Evolutionary conservation across 2,329 filamentous ascomycete species (phyloP).

Genomic region (Elsinoe batatas): DNA sequence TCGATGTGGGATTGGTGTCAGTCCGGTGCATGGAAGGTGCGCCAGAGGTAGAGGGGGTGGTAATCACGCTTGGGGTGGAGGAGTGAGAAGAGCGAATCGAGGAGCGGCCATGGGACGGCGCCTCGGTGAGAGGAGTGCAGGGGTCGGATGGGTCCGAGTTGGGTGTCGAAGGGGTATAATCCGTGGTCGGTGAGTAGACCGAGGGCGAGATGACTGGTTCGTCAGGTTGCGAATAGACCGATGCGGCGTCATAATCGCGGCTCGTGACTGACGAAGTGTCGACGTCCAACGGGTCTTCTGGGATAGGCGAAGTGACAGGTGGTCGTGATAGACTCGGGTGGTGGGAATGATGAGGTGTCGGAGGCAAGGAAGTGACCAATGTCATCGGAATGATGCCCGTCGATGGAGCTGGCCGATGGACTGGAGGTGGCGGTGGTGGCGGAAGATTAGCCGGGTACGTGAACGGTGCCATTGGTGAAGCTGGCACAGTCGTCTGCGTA

Average conservation of each 20-base stretch:
- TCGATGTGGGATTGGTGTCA: neutral
- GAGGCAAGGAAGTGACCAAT: neutral
- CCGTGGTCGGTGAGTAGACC: neutral
- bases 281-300: neutral
- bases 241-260: constrained; percentile 9
- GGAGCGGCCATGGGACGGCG: neutral
- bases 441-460: neutral
- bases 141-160: neutral
- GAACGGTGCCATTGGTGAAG: neutral
- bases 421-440: neutral
- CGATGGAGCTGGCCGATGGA: neutral
- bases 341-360: neutral
- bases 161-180: neutral
- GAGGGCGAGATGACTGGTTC: neutral
- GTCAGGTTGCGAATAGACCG: constrained; percentile 11
- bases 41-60: neutral
- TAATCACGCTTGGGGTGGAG: neutral
- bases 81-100: neutral
- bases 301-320: constrained; percentile 5
- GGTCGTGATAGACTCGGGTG: neutral
- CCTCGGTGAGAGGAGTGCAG: constrained; percentile 5
- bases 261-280: neutral
- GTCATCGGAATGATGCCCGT: constrained; percentile 5
- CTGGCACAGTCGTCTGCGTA: neutral
- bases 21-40: neutral